These are phyloP conservation scores for Collybia mongolica DNA, from an alignment of 768 basidiomycete genomes.

Conservation along the genomic window DNA sequence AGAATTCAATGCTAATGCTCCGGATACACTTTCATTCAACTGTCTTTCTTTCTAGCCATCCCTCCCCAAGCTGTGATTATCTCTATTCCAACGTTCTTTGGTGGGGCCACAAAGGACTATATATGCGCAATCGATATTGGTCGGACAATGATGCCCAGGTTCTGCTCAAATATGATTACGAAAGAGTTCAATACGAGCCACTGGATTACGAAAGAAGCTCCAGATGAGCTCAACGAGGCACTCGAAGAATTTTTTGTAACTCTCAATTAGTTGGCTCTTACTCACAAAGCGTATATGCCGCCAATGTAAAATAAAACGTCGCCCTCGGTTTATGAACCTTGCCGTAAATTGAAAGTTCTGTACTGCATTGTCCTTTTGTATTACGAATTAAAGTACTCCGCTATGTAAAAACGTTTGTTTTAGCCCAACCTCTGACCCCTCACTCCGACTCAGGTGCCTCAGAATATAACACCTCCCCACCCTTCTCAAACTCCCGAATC, in stretches of 20 bases:
- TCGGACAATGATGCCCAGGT: conserved; percentile 7
- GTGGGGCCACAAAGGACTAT: conserved; percentile 27
- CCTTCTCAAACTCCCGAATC: conserved; percentile 34
- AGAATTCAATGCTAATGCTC: conserved; percentile 17
- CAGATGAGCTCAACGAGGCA: conserved; percentile 10
- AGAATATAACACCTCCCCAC: conserved; percentile 27
- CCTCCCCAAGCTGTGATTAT: conserved; percentile 19
- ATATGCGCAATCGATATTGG: conserved; percentile 19
- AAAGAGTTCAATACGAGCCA: conserved; percentile 17
- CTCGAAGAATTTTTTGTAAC: no score
- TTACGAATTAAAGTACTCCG: no score
- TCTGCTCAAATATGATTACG: conserved; percentile 26
- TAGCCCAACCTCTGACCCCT: no score
- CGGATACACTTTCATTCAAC: not conserved
- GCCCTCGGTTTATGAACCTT: no score
- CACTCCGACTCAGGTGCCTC: conserved; percentile 17
- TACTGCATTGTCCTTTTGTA: no score
- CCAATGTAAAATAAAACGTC: no score
- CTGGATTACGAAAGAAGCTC: conserved; percentile 17
- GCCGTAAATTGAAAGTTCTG: no score
- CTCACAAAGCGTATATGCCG: no score
- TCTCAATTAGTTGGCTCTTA: no score
- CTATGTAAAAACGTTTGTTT: no score
- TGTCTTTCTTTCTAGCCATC: not conserved
- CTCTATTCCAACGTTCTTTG: conserved; percentile 33